phyloP scores from a whole-genome alignment of 495 filamentous ascomycete species.

The Chlorociboria aeruginascens region DNA sequence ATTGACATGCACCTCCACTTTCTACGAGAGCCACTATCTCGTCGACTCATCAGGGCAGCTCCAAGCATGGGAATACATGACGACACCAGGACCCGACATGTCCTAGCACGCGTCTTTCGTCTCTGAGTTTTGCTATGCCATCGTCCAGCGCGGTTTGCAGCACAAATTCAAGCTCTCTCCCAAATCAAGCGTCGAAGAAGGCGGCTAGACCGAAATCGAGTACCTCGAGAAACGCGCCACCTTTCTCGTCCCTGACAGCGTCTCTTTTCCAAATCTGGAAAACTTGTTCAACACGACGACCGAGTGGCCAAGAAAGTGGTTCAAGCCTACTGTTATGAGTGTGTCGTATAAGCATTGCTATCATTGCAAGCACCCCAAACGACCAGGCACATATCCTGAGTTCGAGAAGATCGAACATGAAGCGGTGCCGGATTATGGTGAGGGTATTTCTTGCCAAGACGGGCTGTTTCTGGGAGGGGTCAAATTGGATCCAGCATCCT shows the following conservation, averaged over 20 bases:
- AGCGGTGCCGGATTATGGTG: too few relatives aligned
- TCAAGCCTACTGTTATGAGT: too few relatives aligned
- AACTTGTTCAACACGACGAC: neutral
- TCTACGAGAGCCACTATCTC: neutral
- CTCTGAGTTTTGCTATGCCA: neutral
- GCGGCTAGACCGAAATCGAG: neutral
- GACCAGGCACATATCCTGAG: too few relatives aligned
- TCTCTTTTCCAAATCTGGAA: neutral
- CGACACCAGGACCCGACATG: neutral
- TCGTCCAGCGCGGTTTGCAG: neutral
- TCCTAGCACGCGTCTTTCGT: neutral
- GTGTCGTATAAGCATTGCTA: too few relatives aligned
- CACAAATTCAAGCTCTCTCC: neutral
- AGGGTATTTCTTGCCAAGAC: too few relatives aligned
- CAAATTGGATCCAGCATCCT: too few relatives aligned
- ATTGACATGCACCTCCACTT: neutral
- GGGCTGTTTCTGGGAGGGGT: too few relatives aligned
- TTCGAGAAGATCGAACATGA: too few relatives aligned
- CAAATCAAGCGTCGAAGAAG: neutral
- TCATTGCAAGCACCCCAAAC: too few relatives aligned
- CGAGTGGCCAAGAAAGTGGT: too few relatives aligned
- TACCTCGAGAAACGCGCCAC: neutral
- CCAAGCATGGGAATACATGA: neutral
- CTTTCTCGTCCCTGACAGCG: neutral
- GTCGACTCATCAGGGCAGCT: neutral